phyloP scores from a whole-genome alignment of 2,329 filamentous ascomycete species.

The Metarhizium sp. region DNA sequence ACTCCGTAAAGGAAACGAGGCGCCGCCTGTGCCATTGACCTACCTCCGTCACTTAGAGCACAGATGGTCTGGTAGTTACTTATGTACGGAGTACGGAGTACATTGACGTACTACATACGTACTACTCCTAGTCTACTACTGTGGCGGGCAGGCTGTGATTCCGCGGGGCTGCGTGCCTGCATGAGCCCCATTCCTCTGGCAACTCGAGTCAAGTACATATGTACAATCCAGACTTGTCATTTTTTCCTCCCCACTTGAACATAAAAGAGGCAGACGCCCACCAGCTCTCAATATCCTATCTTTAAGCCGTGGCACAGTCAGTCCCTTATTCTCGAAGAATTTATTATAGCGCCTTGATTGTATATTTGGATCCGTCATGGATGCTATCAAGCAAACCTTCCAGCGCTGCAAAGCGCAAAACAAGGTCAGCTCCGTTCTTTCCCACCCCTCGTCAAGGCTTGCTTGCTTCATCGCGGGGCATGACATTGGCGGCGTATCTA shows the following conservation, averaged over 20 bases:
- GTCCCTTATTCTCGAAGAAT: background rate
- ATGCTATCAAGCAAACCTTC: conserved; percentile 50
- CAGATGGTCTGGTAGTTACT: too few relatives aligned
- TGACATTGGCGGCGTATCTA: background rate
- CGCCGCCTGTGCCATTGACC: too few relatives aligned
- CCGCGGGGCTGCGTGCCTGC: too few relatives aligned
- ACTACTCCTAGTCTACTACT: too few relatives aligned
- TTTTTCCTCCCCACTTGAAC: background rate
- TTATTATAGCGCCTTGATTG: conserved; percentile 10
- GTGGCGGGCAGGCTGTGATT: too few relatives aligned
- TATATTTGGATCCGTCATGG: conserved; percentile 28
- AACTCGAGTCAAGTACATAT: background rate
- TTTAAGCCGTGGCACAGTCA: background rate
- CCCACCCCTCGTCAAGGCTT: too few relatives aligned
- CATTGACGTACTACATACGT: too few relatives aligned
- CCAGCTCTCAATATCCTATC: background rate
- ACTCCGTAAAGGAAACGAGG: too few relatives aligned
- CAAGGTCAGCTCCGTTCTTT: conserved; percentile 33
- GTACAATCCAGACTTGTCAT: background rate
- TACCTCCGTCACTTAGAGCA: too few relatives aligned
- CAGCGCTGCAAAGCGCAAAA: conserved; percentile 49
- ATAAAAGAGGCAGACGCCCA: conserved; percentile 1
- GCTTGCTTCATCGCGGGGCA: background rate
- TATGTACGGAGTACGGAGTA: too few relatives aligned
- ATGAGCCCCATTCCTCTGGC: background rate